Percentiles rank a stretch among this genome's conserved stretches.
Evolutionary conservation across 345 rosid species (phyloP).

Genomic region (Eucalyptus cloeziana): DNA sequence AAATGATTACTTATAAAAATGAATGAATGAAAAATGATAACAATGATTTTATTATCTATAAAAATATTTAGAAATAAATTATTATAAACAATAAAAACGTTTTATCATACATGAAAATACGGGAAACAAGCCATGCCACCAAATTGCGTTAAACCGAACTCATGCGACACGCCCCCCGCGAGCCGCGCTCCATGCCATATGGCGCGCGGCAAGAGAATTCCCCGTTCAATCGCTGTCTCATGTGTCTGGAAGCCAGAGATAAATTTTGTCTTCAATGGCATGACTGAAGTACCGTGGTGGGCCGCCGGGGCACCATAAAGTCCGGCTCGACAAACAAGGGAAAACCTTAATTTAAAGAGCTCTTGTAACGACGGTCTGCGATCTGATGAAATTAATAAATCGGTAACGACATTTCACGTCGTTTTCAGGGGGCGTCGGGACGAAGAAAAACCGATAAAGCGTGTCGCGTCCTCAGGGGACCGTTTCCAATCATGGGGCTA

Average conservation of each 20-base stretch:
- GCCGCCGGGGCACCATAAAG: not conserved
- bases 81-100: no score
- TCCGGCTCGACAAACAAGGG: not conserved
- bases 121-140: not conserved
- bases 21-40: no score
- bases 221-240: not conserved
- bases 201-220: not conserved
- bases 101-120: not conserved
- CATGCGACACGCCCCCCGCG: not conserved
- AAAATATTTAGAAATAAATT: no score
- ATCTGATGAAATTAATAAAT: not conserved
- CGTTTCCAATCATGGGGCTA: not conserved
- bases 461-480: not conserved
- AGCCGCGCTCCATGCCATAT: not conserved
- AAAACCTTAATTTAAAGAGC: not conserved
- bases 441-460: not conserved
- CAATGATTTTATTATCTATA: fast-evolving
- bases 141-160: not conserved
- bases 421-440: not conserved
- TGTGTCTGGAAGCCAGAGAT: fast-evolving
- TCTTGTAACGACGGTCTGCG: not conserved
- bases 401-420: not conserved
- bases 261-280: not conserved
- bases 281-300: not conserved
- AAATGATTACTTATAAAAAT: no score